Evolutionary conservation across 2,329 filamentous ascomycete genomes (phyloP).

Genomic region (Clarireedia homoeocarpa): DNA sequence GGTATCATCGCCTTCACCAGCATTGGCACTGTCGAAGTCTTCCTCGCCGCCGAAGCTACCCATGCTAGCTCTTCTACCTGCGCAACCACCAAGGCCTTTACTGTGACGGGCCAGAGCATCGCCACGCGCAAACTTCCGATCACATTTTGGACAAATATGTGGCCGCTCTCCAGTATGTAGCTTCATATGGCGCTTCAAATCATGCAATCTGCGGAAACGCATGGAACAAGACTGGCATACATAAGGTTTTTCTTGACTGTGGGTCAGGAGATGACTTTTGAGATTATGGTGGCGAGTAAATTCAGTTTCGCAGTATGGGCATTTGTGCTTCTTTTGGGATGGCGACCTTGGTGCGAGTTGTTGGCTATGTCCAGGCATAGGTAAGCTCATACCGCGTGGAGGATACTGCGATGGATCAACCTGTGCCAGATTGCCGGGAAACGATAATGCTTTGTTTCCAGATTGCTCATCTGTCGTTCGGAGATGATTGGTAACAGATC

Average conservation of each 20-base stretch:
- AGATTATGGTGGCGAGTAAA: slow-evolving; percentile 97
- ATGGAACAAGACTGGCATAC: slow-evolving; percentile 89
- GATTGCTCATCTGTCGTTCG: slow-evolving; percentile 21
- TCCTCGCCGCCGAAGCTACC: slow-evolving; percentile 75
- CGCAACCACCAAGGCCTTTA: slow-evolving; percentile 92
- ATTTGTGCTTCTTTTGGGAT: slow-evolving; percentile 85
- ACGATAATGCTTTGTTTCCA: slow-evolving; percentile 25
- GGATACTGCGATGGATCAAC: slow-evolving; percentile 26
- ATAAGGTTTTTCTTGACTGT: slow-evolving; percentile 97
- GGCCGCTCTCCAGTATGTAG: slow-evolving; percentile 94
- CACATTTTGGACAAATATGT: slow-evolving; percentile 90
- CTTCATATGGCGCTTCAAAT: slow-evolving; percentile 93
- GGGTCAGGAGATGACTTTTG: slow-evolving; percentile 93
- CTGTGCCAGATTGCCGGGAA: slow-evolving; percentile 26
- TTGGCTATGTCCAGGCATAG: slow-evolving; percentile 41
- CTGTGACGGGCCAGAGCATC: slow-evolving; percentile 92
- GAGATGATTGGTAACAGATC: slow-evolving; percentile 15
- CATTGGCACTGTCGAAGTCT: slow-evolving; percentile 52
- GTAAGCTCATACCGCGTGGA: slow-evolving; percentile 47
- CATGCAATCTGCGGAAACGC: slow-evolving; percentile 85
- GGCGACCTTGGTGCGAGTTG: slow-evolving; percentile 56
- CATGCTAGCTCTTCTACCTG: slow-evolving; percentile 80
- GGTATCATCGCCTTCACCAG: slow-evolving; percentile 46
- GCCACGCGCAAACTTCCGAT: slow-evolving; percentile 87
- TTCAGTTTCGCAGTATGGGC: slow-evolving; percentile 90